Base-by-base conservation (phyloP, 2,329 filamentous ascomycete species). In the Fusarium papillatum region DNA sequence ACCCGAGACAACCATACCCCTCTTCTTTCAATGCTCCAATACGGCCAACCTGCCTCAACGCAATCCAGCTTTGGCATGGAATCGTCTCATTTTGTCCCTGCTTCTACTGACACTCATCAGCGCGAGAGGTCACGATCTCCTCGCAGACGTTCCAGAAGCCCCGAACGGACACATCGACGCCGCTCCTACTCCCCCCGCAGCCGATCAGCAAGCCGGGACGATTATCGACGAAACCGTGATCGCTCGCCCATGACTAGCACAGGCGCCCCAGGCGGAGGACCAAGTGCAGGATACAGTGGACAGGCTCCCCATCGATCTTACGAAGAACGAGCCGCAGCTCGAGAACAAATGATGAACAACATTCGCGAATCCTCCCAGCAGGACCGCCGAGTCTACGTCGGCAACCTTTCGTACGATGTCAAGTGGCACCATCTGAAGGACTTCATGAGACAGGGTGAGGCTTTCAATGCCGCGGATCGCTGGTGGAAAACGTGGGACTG, bases 391-490 rank as follows among this genome's bases (percentile, higher is more conserved):
- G 97, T 99, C 91, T 99, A 99, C 85, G 97, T 99, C 84, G 97
- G 97, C 86, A 99, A 99, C 85, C 91, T 99, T 80, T 97, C 96
- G 62, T 99, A 99, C 89, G 97, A 99, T 90, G 97, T 99, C 85
- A 99, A 99, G 90, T 99, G 97, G 97, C 96, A 98, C 89, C 97
- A 98, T 83, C 92, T 99, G 76, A 99, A 99, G 90, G 97, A 99
- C 89, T 98, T 98, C 85, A 99, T 99, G 97, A 94, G 97, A 91
- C 95, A 98, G 92, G 96, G 97, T 98, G 90, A 89, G 94, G 78
- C 79, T 78, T 75, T 79, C 72, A 73, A 73, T 71, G 74, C 76
- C 75, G 76, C 71, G 68, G 76, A 77, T 71, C 69, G 72, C 72
- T 75, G 76, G 78, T 75, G 79, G 74, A 80, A 73, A 74, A 71